Percentiles rank a stretch among this genome's conserved stretches.
These are phyloP conservation scores for Melanogaster broomeanus DNA, from an alignment of 768 basidiomycete species.

Conservation along the genomic window DNA sequence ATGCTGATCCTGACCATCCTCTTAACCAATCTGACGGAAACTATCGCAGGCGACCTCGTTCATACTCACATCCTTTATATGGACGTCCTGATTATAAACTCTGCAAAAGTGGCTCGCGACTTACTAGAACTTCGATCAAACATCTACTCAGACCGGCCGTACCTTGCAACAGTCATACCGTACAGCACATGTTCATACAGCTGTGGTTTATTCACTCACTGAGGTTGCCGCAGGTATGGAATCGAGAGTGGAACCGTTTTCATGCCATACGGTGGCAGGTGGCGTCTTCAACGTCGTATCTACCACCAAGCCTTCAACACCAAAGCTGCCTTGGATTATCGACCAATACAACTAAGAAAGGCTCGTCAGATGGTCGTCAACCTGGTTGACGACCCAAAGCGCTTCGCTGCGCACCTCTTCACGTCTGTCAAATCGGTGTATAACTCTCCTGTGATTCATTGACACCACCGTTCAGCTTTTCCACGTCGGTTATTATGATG, in stretches of 20 bases:
- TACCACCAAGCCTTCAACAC: slow-evolving; percentile 37
- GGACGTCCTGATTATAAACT: slow-evolving; percentile 30
- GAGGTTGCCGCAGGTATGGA: slow-evolving; percentile 24
- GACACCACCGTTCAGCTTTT: slow-evolving; percentile 17
- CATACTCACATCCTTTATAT: slow-evolving; percentile 22
- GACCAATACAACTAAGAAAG: slow-evolving; percentile 34
- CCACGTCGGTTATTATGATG: slow-evolving; percentile 27
- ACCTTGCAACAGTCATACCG: slow-evolving; percentile 22
- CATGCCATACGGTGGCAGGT: slow-evolving; percentile 40
- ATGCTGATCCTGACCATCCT: neutral
- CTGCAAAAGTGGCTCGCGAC: slow-evolving; percentile 26
- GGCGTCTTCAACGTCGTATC: slow-evolving; percentile 37
- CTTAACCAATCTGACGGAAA: neutral
- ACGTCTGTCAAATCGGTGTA: slow-evolving; percentile 16
- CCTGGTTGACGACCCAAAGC: slow-evolving; percentile 30
- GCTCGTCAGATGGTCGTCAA: slow-evolving; percentile 33
- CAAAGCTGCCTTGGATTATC: slow-evolving; percentile 28
- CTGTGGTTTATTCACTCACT: neutral
- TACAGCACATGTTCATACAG: slow-evolving; percentile 1
- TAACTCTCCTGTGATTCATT: neutral
- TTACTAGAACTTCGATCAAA: slow-evolving; percentile 29
- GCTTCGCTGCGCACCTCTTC: slow-evolving; percentile 24
- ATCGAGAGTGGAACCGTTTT: slow-evolving; percentile 35
- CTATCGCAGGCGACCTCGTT: slow-evolving; percentile 19
- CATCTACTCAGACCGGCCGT: slow-evolving; percentile 38